Percentiles rank a stretch among this genome's conserved stretches.
Conservation (phyloP, 495 filamentous ascomycete species). For the Penicillium roqueforti region DNA sequence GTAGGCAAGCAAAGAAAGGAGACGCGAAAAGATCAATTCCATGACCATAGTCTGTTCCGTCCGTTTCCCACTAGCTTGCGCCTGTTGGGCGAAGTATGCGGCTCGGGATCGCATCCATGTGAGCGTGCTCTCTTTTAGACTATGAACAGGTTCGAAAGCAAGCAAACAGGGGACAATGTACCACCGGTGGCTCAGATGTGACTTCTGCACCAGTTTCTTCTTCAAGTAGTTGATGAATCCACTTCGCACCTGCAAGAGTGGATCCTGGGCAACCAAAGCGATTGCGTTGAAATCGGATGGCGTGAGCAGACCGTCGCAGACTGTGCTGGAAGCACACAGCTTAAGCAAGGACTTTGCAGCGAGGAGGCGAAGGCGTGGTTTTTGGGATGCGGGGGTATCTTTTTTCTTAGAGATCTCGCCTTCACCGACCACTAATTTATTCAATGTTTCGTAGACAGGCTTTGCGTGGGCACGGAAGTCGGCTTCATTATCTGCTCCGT, state of each 20-base stretch:
- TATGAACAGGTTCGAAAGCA: conserved; percentile 75
- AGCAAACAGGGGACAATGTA: conserved; percentile 84
- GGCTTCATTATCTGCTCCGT: conserved; percentile 46
- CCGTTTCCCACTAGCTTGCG: conserved; percentile 36
- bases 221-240: conserved; percentile 80
- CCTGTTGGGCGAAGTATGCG: conserved; percentile 39
- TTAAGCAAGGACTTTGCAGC: conserved; percentile 83
- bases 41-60: conserved; percentile 57
- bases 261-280: conserved; percentile 74
- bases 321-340: conserved; percentile 61
- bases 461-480: conserved; percentile 60
- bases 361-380: conserved; percentile 69
- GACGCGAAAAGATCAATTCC: conserved; percentile 78
- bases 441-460: conserved; percentile 73
- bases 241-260: conserved; percentile 63
- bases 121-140: conserved; percentile 65
- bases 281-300: conserved; percentile 74
- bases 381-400: conserved; percentile 70
- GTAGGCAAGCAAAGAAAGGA: conserved; percentile 85
- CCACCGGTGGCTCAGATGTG: conserved; percentile 56
- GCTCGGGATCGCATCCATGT: conserved; percentile 88
- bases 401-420: conserved; percentile 75
- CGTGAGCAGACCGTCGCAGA: conserved; percentile 72
- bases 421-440: conserved; percentile 63
- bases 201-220: conserved; percentile 63